These are phyloP conservation scores for Torulaspora pretoriensis DNA, from an alignment of 1,139 yeast species.

Conservation along the genomic window DNA sequence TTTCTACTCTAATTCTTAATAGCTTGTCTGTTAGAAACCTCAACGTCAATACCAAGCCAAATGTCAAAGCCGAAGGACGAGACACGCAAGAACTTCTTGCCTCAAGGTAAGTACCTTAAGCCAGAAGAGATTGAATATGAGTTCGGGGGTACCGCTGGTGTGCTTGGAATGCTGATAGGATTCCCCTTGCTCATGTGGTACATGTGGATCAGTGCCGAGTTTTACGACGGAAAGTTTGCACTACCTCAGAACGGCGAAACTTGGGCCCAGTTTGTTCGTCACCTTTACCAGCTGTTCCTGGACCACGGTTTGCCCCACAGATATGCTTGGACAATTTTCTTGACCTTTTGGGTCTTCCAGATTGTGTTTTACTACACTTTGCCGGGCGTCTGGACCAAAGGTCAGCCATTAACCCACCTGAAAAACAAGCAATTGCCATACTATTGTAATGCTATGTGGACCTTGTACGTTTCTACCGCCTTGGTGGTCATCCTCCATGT, in stretches of 20 bases:
- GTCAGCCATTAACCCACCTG: slow-evolving; percentile 83
- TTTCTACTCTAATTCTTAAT: neutral
- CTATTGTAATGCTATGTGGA: slow-evolving; percentile 85
- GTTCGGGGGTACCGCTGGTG: slow-evolving; percentile 94
- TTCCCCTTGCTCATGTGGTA: slow-evolving; percentile 94
- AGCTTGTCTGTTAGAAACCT: neutral
- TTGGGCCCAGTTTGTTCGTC: slow-evolving; percentile 49
- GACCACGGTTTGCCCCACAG: slow-evolving; percentile 65
- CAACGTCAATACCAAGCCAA: no score
- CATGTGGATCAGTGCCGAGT: slow-evolving; percentile 88
- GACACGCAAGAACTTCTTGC: slow-evolving; percentile 24
- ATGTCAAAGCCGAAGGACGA: slow-evolving; percentile 2
- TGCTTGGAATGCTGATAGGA: slow-evolving; percentile 84
- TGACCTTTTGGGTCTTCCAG: slow-evolving; percentile 67
- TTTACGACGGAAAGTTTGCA: slow-evolving; percentile 70
- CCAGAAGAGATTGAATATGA: slow-evolving; percentile 60
- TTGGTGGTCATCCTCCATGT: slow-evolving; percentile 61
- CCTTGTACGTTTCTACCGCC: slow-evolving; percentile 67
- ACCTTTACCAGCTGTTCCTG: slow-evolving; percentile 41
- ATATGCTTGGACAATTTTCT: slow-evolving; percentile 65
- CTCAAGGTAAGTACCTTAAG: slow-evolving; percentile 39
- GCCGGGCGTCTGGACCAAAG: slow-evolving; percentile 94
- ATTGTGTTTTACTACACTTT: slow-evolving; percentile 72
- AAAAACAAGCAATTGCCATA: slow-evolving; percentile 79
- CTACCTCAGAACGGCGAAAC: slow-evolving; percentile 60